phyloP scores from a whole-genome alignment of 2,329 filamentous ascomycete genomes.

The Blastomyces silverae region DNA sequence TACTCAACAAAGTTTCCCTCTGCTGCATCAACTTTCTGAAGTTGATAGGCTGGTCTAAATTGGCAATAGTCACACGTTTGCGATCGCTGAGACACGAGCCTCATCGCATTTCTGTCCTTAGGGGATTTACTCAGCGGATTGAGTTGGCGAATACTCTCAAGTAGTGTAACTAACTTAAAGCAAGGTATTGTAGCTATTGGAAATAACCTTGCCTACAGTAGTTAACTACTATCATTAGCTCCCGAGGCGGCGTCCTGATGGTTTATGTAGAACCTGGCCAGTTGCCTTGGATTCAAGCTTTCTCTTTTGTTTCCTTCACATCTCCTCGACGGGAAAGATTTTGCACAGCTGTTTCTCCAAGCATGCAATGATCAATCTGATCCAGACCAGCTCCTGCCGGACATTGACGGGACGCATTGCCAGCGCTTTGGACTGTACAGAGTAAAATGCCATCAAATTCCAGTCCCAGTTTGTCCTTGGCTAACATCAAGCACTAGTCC shows the following conservation, averaged over 20 bases:
- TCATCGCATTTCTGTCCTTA: background rate
- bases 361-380: background rate
- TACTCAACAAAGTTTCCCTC: background rate
- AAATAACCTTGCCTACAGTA: background rate
- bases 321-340: background rate
- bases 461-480: background rate
- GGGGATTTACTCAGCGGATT: background rate
- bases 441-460: no score
- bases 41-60: background rate
- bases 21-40: background rate
- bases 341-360: background rate
- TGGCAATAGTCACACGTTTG: background rate
- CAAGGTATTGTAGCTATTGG: background rate
- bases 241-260: background rate
- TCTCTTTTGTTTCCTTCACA: background rate
- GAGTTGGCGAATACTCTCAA: background rate
- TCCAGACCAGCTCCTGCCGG: background rate
- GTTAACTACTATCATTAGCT: background rate
- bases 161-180: background rate
- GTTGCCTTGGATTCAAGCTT: no score
- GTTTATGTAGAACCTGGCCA: no score
- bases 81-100: background rate
- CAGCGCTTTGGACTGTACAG: background rate
- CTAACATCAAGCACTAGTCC: background rate
- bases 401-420: background rate